phyloP scores from a whole-genome alignment of 805 yeast species.

The Teunomyces tritomae region DNA sequence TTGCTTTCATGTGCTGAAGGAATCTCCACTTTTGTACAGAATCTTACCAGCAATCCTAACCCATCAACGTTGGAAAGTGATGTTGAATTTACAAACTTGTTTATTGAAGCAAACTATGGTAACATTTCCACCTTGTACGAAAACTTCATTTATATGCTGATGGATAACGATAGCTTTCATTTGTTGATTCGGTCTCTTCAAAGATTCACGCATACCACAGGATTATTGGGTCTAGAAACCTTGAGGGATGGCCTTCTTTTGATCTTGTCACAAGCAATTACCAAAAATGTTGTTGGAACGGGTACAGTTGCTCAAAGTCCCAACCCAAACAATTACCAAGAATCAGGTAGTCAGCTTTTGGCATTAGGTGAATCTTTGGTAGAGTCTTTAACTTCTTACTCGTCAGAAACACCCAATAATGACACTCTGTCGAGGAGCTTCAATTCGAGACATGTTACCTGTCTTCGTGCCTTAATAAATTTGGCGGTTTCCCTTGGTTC shows the following conservation, averaged over 20 bases:
- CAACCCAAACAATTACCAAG: slow-evolving; percentile 11
- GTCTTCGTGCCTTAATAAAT: slow-evolving; percentile 76
- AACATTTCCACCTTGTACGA: slow-evolving; percentile 27
- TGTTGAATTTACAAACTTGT: slow-evolving; percentile 34
- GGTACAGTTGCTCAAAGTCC: not conserved
- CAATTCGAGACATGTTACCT: slow-evolving; percentile 66
- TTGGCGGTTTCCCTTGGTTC: slow-evolving; percentile 83
- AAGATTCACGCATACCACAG: slow-evolving; percentile 77
- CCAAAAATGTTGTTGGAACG: slow-evolving; percentile 10
- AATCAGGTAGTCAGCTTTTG: slow-evolving; percentile 32
- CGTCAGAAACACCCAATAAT: not conserved
- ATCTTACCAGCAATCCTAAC: slow-evolving; percentile 31
- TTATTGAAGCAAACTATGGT: slow-evolving; percentile 28
- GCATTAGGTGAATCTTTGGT: slow-evolving; percentile 53
- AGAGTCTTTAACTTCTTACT: slow-evolving; percentile 46
- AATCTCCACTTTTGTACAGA: slow-evolving; percentile 51
- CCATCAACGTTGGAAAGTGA: slow-evolving; percentile 26
- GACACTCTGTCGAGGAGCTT: slow-evolving; percentile 36
- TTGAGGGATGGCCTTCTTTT: slow-evolving; percentile 52
- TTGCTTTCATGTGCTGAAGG: slow-evolving; percentile 64
- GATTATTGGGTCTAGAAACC: slow-evolving; percentile 57
- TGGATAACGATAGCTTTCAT: slow-evolving; percentile 72
- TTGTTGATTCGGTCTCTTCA: slow-evolving; percentile 70
- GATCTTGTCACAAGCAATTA: slow-evolving; percentile 26
- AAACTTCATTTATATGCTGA: slow-evolving; percentile 55